Percentiles rank a stretch among this genome's conserved stretches.
Evolutionary conservation across 768 basidiomycete genomes (phyloP).

Genomic region (Mrakia blollopis): DNA sequence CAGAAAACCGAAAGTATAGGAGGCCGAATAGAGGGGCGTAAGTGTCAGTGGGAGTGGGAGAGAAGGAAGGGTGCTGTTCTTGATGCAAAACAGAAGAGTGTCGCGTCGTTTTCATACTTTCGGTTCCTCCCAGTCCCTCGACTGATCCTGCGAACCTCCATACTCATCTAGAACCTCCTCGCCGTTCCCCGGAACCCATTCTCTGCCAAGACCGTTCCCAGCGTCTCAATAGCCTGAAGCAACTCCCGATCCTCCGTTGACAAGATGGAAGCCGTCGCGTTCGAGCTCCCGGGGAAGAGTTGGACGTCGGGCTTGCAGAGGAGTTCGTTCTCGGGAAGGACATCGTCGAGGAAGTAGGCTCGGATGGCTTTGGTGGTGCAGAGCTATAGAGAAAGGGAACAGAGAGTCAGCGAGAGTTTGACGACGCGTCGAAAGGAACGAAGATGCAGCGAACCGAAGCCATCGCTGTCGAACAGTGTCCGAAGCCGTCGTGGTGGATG

Average conservation of each 20-base stretch:
- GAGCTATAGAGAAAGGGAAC: not conserved
- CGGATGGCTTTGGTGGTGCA: slow-evolving; percentile 26
- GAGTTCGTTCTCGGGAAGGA: not conserved
- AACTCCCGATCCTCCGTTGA: slow-evolving; percentile 1
- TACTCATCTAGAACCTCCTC: not conserved
- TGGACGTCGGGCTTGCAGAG: slow-evolving; percentile 12
- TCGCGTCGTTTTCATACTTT: too few relatives aligned
- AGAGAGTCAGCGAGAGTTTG: not conserved
- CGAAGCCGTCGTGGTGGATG: slow-evolving; percentile 29
- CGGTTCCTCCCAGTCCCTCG: too few relatives aligned
- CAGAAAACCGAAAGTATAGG: too few relatives aligned
- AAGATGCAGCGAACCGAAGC: slow-evolving; percentile 2
- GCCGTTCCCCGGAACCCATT: not conserved
- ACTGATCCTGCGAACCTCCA: too few relatives aligned
- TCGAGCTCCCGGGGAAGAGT: slow-evolving; percentile 21
- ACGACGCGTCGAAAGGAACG: not conserved
- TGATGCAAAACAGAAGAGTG: too few relatives aligned
- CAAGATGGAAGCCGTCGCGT: not conserved
- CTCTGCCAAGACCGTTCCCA: not conserved
- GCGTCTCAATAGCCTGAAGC: not conserved
- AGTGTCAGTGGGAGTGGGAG: too few relatives aligned
- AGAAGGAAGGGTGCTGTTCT: too few relatives aligned
- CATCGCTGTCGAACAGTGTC: slow-evolving; percentile 25
- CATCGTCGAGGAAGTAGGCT: slow-evolving; percentile 4
- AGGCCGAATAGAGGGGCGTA: too few relatives aligned